Percentiles rank a stretch among this genome's conserved stretches.
Evolutionary conservation across 805 yeast species (phyloP).

Genomic region (Torulaspora franciscae): DNA sequence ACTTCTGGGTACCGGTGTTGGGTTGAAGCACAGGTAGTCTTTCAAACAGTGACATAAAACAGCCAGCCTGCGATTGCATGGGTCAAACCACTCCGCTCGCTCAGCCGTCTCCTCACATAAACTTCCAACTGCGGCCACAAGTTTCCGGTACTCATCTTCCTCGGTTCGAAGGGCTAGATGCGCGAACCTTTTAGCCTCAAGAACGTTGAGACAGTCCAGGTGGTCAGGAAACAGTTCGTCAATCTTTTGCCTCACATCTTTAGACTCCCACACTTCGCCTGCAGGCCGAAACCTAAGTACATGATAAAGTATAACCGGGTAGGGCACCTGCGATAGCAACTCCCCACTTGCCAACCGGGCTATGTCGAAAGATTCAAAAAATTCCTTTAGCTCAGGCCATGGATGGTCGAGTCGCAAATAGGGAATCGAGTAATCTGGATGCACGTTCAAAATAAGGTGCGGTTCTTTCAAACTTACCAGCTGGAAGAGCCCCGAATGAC

Average conservation of each 20-base stretch:
- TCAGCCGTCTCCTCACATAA: not conserved
- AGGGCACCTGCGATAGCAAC: constrained; percentile 64
- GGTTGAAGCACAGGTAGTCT: not conserved
- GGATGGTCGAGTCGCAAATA: constrained; percentile 66
- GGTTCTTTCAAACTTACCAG: constrained; percentile 42
- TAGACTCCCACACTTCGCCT: not conserved
- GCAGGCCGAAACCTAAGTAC: constrained; percentile 35
- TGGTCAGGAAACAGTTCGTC: constrained; percentile 1
- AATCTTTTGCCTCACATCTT: constrained; percentile 4
- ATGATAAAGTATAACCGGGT: constrained; percentile 42
- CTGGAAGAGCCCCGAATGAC: constrained; percentile 1
- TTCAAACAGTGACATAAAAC: constrained; percentile 9
- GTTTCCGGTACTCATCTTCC: not conserved
- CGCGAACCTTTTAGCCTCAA: constrained; percentile 46
- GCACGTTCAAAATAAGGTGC: constrained; percentile 67
- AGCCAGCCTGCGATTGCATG: constrained; percentile 9
- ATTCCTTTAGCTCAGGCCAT: constrained; percentile 61
- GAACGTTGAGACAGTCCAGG: constrained; percentile 41
- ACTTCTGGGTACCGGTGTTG: constrained; percentile 7
- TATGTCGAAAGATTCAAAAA: constrained; percentile 49
- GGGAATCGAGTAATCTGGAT: constrained; percentile 48
- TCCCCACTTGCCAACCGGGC: constrained; percentile 7
- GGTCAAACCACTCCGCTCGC: constrained; percentile 10
- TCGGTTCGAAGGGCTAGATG: constrained; percentile 36
- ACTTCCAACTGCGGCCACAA: not conserved